Base-by-base conservation (phyloP, 2,329 filamentous ascomycete genomes). In the Hirsutella thompsonii region DNA sequence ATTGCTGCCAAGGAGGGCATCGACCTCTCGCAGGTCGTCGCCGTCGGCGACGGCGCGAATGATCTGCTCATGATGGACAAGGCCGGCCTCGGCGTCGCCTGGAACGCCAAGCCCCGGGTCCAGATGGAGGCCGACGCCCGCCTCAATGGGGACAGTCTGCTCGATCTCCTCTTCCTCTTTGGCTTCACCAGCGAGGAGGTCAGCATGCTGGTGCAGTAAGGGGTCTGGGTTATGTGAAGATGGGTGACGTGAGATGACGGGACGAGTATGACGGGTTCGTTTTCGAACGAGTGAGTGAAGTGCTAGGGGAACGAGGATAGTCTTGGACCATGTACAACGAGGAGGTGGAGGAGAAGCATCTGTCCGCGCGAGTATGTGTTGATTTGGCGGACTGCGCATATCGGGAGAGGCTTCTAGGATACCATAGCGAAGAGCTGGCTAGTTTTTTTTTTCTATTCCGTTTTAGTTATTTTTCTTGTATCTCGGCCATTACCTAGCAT, bases 81-180 rank as follows among this genome's bases (percentile, higher is more conserved):
- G 37, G 84, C 85, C 0, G 83, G 83, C 0, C 61, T 90, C 30
- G 86, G 85, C 18, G 79, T 92, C 3, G 85, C 85, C 2, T 89
- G 86, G 71, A 85, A 89, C 54, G 86, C 85, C 9, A 92, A 92
- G 67, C 83, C 84, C 2, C 70, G 78, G 44, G 85, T 92, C 42
- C 86, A 92, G 63, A 75, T 81, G 66, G 76, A 83, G 57, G 85
- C 85, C 2, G 76, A 79, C 21, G 78, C 79, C 13, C 69, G 82
- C 34, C 59, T 92, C 45, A 92, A 92, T 54, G 74, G 78, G 19
- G 69, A 76, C 45, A 83, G 70, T 47, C 60, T 92, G 56, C 58
- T 81, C 51, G 83, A 90, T 56, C 60, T 92, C 47, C 62, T 89
- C 39, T 81, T 84, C 54, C 58, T 92, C 18, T 77, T 90, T 53